Conservation (phyloP, 768 basidiomycete species). For the Leccinum barrowsii region DNA sequence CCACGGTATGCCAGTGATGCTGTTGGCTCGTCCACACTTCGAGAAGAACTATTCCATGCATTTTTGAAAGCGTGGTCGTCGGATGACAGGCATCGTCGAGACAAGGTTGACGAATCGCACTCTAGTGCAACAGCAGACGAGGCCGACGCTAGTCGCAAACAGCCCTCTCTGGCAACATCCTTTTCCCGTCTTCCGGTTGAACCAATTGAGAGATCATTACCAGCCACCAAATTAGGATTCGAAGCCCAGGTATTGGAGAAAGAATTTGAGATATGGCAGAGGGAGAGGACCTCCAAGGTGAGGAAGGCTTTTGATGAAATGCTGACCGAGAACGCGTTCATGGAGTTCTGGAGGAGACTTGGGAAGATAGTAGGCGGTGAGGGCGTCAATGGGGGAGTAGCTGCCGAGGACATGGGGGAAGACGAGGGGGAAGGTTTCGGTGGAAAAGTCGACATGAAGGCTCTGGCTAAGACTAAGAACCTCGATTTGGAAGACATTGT, state of each 20-base stretch:
- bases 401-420: slow-evolving; percentile 61
- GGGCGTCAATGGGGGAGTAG: slow-evolving; percentile 61
- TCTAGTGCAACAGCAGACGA: slow-evolving; percentile 18
- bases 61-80: slow-evolving; percentile 58
- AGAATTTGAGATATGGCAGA: slow-evolving; percentile 80
- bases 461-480: slow-evolving; percentile 60
- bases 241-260: slow-evolving; percentile 46
- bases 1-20: slow-evolving; percentile 76
- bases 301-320: slow-evolving; percentile 80
- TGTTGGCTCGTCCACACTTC: slow-evolving; percentile 87
- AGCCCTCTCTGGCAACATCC: slow-evolving; percentile 56
- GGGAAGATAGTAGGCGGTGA: slow-evolving; percentile 80
- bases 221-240: slow-evolving; percentile 58
- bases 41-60: slow-evolving; percentile 86
- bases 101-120: neutral
- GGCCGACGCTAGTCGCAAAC: slow-evolving; percentile 34
- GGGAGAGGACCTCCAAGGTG: slow-evolving; percentile 54
- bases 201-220: slow-evolving; percentile 56
- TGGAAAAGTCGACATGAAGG: slow-evolving; percentile 84
- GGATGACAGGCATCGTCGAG: neutral
- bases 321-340: slow-evolving; percentile 85
- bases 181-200: slow-evolving; percentile 61
- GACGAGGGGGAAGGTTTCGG: slow-evolving; percentile 72
- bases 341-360: slow-evolving; percentile 95
- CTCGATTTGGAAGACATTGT: slow-evolving; percentile 84